Evolutionary conservation across 495 filamentous ascomycete species (phyloP).

Genomic region (Penicillium daleae): DNA sequence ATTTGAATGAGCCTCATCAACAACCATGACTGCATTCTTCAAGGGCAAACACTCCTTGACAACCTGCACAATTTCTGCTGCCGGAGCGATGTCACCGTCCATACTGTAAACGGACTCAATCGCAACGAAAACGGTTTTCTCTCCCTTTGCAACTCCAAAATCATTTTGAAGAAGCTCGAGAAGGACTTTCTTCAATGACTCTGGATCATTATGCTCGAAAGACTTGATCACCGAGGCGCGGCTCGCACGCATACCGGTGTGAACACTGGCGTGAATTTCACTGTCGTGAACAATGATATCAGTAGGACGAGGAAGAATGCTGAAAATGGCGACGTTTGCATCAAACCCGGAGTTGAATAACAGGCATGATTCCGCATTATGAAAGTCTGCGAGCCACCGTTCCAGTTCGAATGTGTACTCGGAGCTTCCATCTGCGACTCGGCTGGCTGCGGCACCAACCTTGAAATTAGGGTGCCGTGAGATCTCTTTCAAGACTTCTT

Average conservation of each 20-base stretch:
- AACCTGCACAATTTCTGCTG: conserved; percentile 52
- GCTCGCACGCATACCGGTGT: background rate
- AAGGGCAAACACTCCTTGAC: conserved; percentile 53
- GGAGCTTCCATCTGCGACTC: background rate
- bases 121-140: conserved; percentile 51
- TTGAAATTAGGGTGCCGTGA: background rate
- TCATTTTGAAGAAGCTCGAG: conserved; percentile 43
- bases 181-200: conserved; percentile 68
- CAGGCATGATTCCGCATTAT: conserved; percentile 27
- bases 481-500: background rate
- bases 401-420: background rate
- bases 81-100: conserved; percentile 67
- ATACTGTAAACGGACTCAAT: conserved; percentile 73
- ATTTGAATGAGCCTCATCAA: conserved; percentile 72
- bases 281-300: conserved; percentile 59
- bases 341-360: conserved; percentile 72
- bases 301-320: conserved; percentile 59
- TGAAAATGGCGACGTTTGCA: conserved; percentile 66
- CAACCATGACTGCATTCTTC: conserved; percentile 59
- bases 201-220: conserved; percentile 70
- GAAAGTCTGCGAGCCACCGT: background rate
- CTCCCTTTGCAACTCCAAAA: conserved; percentile 40
- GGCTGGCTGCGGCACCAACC: background rate
- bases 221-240: conserved; percentile 1
- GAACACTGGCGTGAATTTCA: background rate